Evolutionary conservation across 1,139 yeast species (phyloP).

Genomic region (Geotrichum histeridarum): DNA sequence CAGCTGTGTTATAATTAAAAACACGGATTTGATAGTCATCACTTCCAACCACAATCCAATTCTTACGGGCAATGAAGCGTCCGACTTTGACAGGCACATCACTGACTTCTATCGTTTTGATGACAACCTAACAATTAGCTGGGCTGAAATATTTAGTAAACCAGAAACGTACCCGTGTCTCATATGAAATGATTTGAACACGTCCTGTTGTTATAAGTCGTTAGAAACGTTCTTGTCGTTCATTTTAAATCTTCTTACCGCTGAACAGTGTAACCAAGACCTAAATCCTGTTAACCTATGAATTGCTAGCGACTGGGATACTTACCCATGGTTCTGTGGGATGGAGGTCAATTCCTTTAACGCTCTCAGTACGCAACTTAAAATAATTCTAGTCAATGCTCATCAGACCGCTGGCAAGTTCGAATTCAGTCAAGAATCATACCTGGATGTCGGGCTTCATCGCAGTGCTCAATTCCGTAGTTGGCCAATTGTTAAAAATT

Average conservation of each 20-base stretch:
- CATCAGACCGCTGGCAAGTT: constrained; percentile 5
- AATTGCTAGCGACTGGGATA: background rate
- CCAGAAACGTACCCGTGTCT: constrained; percentile 46
- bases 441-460: constrained; percentile 31
- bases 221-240: background rate
- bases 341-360: constrained; percentile 95
- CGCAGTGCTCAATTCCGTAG: background rate
- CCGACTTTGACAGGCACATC: constrained; percentile 96
- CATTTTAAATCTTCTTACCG: constrained; percentile 42
- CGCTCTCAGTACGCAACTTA: constrained; percentile 88
- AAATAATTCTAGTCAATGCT: constrained; percentile 57
- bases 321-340: constrained; percentile 91
- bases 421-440: constrained; percentile 2
- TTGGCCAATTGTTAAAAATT: no score
- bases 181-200: constrained; percentile 90
- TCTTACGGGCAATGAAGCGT: constrained; percentile 88
- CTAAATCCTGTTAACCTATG: constrained; percentile 15
- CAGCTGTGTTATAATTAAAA: constrained; percentile 81
- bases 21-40: constrained; percentile 94
- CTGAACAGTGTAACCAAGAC: constrained; percentile 76
- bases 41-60: constrained; percentile 94
- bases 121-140: constrained; percentile 39
- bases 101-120: constrained; percentile 77
- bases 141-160: constrained; percentile 19
- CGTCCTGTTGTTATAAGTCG: constrained; percentile 51